Percentiles rank a stretch among this genome's conserved stretches.
These are phyloP conservation scores for Thecamonas trahens DNA, from an alignment of 78 protist genomes.

Conservation along the genomic window DNA sequence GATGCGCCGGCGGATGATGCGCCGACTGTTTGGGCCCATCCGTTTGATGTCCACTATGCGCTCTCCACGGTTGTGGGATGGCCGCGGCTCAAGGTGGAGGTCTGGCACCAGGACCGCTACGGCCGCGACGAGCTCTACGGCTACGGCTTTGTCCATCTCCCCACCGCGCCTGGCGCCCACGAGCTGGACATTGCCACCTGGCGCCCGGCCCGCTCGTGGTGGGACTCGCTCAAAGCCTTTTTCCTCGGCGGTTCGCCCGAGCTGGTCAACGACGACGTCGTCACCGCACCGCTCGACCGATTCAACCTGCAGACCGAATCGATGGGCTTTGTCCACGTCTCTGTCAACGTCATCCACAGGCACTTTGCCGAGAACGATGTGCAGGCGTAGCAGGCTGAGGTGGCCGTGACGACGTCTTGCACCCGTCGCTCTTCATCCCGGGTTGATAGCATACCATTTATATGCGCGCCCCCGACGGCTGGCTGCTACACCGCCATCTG, in stretches of 20 bases:
- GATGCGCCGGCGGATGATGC: not conserved
- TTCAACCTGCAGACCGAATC: not conserved
- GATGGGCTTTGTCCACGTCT: not conserved
- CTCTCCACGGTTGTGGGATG: slow-evolving; percentile 8
- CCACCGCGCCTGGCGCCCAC: slow-evolving; percentile 20
- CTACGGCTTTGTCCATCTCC: slow-evolving; percentile 27
- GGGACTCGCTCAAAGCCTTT: not conserved
- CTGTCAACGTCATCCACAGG: not conserved
- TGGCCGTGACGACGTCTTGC: not conserved
- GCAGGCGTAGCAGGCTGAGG: not conserved
- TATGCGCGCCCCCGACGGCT: no score
- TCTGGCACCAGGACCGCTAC: slow-evolving; percentile 15
- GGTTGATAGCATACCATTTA: no score
- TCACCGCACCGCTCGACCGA: not conserved
- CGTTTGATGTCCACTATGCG: slow-evolving; percentile 27
- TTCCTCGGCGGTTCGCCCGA: slow-evolving; percentile 29
- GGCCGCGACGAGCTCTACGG: slow-evolving; percentile 16
- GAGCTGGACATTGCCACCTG: slow-evolving; percentile 9
- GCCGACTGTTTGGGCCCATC: slow-evolving; percentile 6
- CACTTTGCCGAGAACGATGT: not conserved
- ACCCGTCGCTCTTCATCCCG: no score
- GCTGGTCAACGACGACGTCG: not conserved
- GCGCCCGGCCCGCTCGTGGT: slow-evolving; percentile 21
- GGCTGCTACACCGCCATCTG: slow-evolving; percentile 85
- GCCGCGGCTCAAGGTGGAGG: slow-evolving; percentile 17